Evolutionary conservation across 2,329 filamentous ascomycete genomes (phyloP).

Genomic region (Colletotrichum sidae): DNA sequence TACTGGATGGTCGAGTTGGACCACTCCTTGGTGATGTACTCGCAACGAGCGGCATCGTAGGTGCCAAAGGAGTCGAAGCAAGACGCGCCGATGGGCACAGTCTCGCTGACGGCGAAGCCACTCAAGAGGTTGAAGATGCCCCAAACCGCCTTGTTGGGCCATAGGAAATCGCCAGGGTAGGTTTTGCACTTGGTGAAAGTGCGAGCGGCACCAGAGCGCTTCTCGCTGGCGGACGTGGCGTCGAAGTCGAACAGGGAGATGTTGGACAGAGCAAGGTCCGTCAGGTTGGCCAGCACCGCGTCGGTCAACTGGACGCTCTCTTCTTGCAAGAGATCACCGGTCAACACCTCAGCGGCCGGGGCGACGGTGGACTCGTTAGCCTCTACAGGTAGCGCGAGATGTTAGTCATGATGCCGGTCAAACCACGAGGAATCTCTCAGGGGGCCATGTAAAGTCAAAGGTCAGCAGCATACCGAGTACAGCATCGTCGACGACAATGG

Average conservation of each 20-base stretch:
- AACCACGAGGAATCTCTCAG: neutral
- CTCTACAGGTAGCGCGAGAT: neutral
- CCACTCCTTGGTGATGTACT: constrained; percentile 43
- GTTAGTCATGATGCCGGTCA: constrained; percentile 1
- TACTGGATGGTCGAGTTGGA: constrained; percentile 41
- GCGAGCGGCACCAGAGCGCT: constrained; percentile 15
- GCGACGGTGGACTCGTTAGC: constrained; percentile 18
- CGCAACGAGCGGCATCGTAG: constrained; percentile 44
- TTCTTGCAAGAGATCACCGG: constrained; percentile 12
- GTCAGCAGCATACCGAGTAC: constrained; percentile 14
- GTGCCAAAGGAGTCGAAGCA: constrained; percentile 44
- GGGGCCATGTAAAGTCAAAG: constrained; percentile 2
- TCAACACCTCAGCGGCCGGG: constrained; percentile 1
- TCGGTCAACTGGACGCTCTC: constrained; percentile 42
- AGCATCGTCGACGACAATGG: constrained; percentile 21
- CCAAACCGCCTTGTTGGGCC: constrained; percentile 44
- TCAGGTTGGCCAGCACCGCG: constrained; percentile 46
- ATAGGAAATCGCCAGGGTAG: constrained; percentile 45
- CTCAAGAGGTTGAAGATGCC: constrained; percentile 47
- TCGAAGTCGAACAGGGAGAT: constrained; percentile 45
- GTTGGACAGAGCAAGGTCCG: constrained; percentile 43
- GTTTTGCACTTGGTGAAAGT: constrained; percentile 49
- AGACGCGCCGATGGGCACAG: constrained; percentile 46
- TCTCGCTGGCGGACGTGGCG: constrained; percentile 11
- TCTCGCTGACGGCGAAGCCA: constrained; percentile 47